These are phyloP conservation scores for Fusarium multiceps DNA, from an alignment of 2,329 filamentous ascomycete species.

Conservation along the genomic window DNA sequence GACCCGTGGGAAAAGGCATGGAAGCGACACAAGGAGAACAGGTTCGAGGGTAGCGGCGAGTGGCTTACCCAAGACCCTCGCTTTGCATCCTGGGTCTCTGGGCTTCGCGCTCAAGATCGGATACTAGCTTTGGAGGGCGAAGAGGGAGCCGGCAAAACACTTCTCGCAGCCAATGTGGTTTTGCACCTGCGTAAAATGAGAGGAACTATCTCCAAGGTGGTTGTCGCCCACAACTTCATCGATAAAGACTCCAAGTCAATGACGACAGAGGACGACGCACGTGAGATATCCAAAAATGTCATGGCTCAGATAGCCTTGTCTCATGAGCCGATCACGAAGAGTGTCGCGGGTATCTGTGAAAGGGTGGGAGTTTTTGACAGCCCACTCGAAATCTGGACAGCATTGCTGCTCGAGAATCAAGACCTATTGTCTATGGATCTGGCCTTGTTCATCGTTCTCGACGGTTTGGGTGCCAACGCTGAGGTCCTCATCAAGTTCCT, in stretches of 20 bases:
- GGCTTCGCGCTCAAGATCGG: not conserved
- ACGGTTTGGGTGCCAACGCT: not conserved
- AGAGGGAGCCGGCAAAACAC: conserved; percentile 1
- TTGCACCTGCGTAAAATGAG: not conserved
- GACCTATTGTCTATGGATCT: not conserved
- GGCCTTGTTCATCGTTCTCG: not conserved
- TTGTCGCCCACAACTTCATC: not conserved
- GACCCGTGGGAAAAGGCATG: not conserved
- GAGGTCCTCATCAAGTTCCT: not conserved
- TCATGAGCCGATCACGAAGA: not conserved
- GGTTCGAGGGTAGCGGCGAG: not conserved
- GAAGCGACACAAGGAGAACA: not conserved
- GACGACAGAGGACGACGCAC: too few species aligned
- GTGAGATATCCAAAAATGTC: not conserved
- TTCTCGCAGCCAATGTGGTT: not conserved
- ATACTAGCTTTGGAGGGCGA: not conserved
- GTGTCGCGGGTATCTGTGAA: not conserved
- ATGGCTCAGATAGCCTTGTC: not conserved
- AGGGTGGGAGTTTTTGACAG: not conserved
- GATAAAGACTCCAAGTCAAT: too few species aligned
- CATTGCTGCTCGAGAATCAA: not conserved
- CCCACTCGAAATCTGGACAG: not conserved
- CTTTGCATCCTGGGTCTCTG: not conserved
- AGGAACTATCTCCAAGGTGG: not conserved
- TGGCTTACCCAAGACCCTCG: not conserved